Conservation (phyloP, 129 eudicot genomes). For the carrot (Daucus carota) region DNA sequence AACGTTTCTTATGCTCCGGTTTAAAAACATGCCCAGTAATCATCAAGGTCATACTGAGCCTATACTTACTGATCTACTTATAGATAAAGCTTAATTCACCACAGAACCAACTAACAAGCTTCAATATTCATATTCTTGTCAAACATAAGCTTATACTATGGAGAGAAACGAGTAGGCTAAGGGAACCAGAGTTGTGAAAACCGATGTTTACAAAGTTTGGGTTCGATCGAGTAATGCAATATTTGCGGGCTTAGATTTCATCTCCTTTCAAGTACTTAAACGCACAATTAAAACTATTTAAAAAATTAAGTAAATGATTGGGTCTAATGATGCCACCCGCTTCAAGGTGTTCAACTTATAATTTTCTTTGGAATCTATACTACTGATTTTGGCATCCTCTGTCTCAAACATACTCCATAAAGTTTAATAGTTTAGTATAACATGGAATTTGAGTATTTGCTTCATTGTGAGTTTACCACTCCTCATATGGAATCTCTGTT, state of each 20-base stretch:
- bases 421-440: background rate
- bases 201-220: background rate
- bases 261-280: background rate
- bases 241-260: background rate
- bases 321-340: too few relatives aligned
- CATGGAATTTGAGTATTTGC: background rate
- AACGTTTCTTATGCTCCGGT: background rate
- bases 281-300: too few relatives aligned
- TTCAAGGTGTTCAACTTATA: too few relatives aligned
- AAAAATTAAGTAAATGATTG: too few relatives aligned
- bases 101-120: background rate
- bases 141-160: background rate
- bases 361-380: too few relatives aligned
- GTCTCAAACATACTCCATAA: too few relatives aligned
- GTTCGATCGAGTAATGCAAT: background rate
- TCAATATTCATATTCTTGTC: background rate
- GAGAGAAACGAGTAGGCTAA: background rate
- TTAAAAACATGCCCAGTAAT: background rate
- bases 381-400: too few relatives aligned
- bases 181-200: background rate
- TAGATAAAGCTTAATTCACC: background rate
- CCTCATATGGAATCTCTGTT: background rate
- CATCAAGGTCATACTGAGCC: background rate
- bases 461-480: background rate
- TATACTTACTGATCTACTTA: background rate